A percentile compares a stretch with the other conserved stretches of the same genome.
phyloP scores from a whole-genome alignment of 805 yeast species.

The Ogataea degrootiae region DNA sequence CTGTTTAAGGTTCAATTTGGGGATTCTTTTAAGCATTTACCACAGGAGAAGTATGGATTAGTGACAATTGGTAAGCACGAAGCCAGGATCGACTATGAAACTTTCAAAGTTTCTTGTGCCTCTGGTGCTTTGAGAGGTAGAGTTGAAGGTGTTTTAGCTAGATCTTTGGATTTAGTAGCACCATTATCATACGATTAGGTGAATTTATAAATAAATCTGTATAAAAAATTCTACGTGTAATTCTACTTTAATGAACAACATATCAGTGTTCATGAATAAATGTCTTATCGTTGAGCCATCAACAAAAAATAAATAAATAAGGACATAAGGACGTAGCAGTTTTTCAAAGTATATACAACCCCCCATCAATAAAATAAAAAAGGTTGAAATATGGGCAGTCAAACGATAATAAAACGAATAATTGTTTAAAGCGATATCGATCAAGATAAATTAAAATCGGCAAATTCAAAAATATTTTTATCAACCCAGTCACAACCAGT shows the following conservation, averaged over 20 bases:
- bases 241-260: neutral
- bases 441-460: conserved; percentile 20
- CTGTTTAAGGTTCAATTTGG: conserved; percentile 87
- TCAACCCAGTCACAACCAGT: conserved; percentile 60
- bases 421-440: neutral
- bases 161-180: conserved; percentile 78
- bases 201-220: neutral
- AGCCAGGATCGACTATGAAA: conserved; percentile 63
- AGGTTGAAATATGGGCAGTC: neutral
- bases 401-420: neutral
- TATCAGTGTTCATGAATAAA: too few species aligned
- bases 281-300: neutral
- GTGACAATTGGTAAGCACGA: conserved; percentile 70
- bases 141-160: conserved; percentile 70
- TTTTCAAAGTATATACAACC: neutral
- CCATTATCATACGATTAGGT: conserved; percentile 52
- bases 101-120: conserved; percentile 62
- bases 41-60: conserved; percentile 43
- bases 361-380: neutral
- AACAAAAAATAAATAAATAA: neutral
- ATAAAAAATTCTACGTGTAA: neutral
- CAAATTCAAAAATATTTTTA: conserved; percentile 39
- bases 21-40: conserved; percentile 48
- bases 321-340: neutral
- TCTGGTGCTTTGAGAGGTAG: conserved; percentile 77